Percentiles rank a stretch among this genome's conserved stretches.
Conservation (phyloP, 306 rosid genomes). For the Glycyrrhiza uralensis region DNA sequence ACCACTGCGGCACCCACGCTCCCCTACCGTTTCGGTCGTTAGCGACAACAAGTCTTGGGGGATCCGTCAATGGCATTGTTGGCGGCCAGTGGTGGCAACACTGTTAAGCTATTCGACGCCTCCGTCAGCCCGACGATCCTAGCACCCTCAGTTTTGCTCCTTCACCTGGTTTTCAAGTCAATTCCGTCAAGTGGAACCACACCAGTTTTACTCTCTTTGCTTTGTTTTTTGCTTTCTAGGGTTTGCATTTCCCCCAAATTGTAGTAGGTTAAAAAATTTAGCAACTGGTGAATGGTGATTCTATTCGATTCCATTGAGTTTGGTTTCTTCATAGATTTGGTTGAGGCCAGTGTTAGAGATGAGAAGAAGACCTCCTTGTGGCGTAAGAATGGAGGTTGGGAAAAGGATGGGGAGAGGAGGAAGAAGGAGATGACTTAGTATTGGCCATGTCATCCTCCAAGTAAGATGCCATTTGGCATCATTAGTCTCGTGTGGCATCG, state of each 20-base stretch:
- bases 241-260: no score
- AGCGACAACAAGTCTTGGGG: slow-evolving; percentile 35
- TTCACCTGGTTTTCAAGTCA: slow-evolving; percentile 74
- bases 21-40: not conserved
- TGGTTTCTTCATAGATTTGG: no score
- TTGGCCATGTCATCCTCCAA: no score
- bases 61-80: slow-evolving; percentile 74
- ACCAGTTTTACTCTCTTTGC: slow-evolving; percentile 49
- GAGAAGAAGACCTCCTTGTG: slow-evolving; percentile 85
- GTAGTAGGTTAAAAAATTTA: no score
- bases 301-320: no score
- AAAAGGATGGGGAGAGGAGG: no score
- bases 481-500: no score
- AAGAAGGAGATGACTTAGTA: no score
- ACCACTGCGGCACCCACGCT: not conserved
- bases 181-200: slow-evolving; percentile 92
- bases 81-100: slow-evolving; percentile 84
- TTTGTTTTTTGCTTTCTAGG: no score
- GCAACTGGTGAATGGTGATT: no score
- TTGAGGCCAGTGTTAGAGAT: slow-evolving; percentile 91
- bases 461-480: no score
- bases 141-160: slow-evolving; percentile 71
- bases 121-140: slow-evolving; percentile 80
- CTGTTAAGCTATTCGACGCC: slow-evolving; percentile 81
- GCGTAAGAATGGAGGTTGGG: slow-evolving; percentile 83